These are phyloP conservation scores for Erythrobasidium hasegawianum DNA, from an alignment of 1,284 basidiomycete species.

Conservation along the genomic window DNA sequence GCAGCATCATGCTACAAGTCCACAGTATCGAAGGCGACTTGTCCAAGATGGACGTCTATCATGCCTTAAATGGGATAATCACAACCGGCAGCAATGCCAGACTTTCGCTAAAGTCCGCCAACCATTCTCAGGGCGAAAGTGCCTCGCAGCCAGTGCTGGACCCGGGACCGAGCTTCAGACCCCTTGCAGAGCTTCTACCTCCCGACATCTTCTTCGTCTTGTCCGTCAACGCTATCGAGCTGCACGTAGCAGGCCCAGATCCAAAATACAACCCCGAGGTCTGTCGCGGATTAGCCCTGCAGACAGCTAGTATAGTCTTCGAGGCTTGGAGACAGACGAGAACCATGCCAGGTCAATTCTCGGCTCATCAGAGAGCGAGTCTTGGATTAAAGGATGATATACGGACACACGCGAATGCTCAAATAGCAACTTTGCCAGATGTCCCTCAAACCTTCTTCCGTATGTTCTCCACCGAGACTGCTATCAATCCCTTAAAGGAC, in stretches of 20 bases:
- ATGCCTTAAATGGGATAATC: constrained; percentile 2
- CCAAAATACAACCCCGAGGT: constrained; percentile 65
- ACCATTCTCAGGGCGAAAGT: too few relatives aligned
- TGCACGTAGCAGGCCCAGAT: constrained; percentile 70
- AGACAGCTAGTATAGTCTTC: constrained; percentile 56
- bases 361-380: constrained; percentile 54
- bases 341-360: constrained; percentile 52
- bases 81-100: neutral
- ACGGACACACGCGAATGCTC: constrained; percentile 58
- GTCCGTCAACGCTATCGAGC: constrained; percentile 61
- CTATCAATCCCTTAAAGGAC: constrained; percentile 49
- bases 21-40: constrained; percentile 3
- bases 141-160: too few relatives aligned
- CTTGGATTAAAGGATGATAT: constrained; percentile 60
- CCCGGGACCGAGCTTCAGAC: constrained; percentile 27
- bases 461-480: constrained; percentile 44
- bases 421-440: constrained; percentile 48
- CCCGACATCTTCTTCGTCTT: constrained; percentile 60
- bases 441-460: constrained; percentile 52
- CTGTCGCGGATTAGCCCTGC: constrained; percentile 66
- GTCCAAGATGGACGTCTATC: constrained; percentile 14
- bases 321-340: constrained; percentile 60
- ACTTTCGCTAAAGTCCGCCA: neutral
- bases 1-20: neutral
- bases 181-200: constrained; percentile 55